Evolutionary conservation across 345 rosid genomes (phyloP), one percentile per base, ranked within the genome.

Genomic region (Cardamine occulta): DNA sequence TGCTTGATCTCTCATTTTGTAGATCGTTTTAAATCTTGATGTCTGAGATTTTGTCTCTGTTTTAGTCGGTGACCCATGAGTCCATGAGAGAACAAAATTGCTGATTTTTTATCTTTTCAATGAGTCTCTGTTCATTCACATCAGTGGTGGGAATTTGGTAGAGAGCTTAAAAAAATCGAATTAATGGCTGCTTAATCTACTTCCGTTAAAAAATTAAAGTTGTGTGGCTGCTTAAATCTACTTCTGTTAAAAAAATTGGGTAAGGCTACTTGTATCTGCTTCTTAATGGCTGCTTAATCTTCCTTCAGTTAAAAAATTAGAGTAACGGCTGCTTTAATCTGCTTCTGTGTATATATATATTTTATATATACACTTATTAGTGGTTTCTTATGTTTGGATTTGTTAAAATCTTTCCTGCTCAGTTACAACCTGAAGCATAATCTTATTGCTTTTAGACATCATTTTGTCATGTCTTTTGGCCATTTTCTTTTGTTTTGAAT

Each of bases 351-450:
- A 7, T 59, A 15, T 39, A 39, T 40, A 21, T 58, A 17, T 74
- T 2, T 51, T 76, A 4, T 6, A 31, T 69, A 62, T 62, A n/a
- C 15, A 17, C 70, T 52, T 32, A 2, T 40, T 40, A 44, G 70
- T 69, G 51, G 69, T 69, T 69, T 76, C 70, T 63, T 69, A 57
- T 63, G 75, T 70, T 76, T 76, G 80, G 80, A 70, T 69, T 76
- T 61, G 39, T 5, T 78, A 57, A 26, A 23, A 29, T 31, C 6
- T 54, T n/a, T 40, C 69, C 7, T 72, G n/a, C 72, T 70, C 55
- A 48, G 80, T 45, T 72, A 61, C 74, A 17, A 72, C 81, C 74
- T 59, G 77, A 23, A 8, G 21, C 37, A 51, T 29, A 35, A 1
- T 18, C 18, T 48, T 57, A 65, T 21, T 73, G 54, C 34, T 60